Conservation (phyloP, 768 basidiomycete genomes). For the Leccinellum albellum region DNA sequence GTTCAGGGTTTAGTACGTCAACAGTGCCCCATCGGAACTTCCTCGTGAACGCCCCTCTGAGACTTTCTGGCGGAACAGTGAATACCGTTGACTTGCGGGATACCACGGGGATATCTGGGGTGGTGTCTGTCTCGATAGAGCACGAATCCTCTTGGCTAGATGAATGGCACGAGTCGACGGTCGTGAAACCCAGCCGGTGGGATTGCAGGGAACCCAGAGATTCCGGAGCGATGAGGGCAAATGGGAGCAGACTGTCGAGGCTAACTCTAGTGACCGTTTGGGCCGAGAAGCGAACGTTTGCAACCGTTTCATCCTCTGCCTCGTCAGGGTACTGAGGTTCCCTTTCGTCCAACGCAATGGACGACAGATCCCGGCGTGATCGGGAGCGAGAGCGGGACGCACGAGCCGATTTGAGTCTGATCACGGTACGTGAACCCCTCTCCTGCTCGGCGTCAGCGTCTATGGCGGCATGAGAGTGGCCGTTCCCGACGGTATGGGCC, state of each 20-base stretch:
- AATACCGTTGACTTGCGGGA: constrained; percentile 31
- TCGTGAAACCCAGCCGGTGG: constrained; percentile 10
- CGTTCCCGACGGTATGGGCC: constrained; percentile 29
- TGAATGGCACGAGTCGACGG: constrained; percentile 20
- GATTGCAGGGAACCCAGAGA: constrained; percentile 38
- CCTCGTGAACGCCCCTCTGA: constrained; percentile 72
- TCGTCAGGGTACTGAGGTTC: constrained; percentile 56
- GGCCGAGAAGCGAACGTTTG: constrained; percentile 76
- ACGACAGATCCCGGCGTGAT: constrained; percentile 65
- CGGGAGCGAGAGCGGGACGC: constrained; percentile 65
- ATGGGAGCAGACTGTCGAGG: constrained; percentile 61
- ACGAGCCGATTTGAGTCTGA: constrained; percentile 54
- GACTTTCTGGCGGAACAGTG: constrained; percentile 57
- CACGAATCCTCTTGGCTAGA: constrained; percentile 18
- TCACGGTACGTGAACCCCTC: constrained; percentile 65
- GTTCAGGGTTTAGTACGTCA: constrained; percentile 79
- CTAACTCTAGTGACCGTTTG: constrained; percentile 59
- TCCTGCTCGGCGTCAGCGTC: constrained; percentile 48
- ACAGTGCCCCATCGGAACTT: constrained; percentile 87
- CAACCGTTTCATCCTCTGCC: constrained; percentile 63
- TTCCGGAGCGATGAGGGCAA: constrained; percentile 79
- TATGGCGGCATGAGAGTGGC: constrained; percentile 21
- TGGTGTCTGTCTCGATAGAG: constrained; percentile 33
- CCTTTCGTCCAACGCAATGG: constrained; percentile 53
- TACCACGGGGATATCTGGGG: constrained; percentile 37